Conservation (phyloP, 345 rosid genomes). For the Boechera retrofracta region DNA sequence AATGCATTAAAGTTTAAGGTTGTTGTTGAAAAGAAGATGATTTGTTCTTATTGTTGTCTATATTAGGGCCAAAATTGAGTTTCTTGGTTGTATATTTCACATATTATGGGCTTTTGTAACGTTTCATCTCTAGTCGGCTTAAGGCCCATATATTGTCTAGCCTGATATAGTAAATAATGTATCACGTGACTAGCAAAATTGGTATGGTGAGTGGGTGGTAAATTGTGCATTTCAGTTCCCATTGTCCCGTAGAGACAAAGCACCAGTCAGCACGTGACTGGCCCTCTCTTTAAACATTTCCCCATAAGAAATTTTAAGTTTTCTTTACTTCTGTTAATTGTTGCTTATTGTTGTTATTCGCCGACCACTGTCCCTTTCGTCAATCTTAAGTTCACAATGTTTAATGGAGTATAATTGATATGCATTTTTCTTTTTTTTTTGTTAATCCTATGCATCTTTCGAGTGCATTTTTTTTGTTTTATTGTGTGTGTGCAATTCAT, state of each 20-base stretch:
- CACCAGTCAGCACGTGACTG: conserved; percentile 28
- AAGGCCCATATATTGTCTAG: conserved; percentile 12
- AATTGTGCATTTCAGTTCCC: conserved; percentile 24
- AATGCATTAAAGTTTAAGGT: no score
- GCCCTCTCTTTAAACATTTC: not conserved
- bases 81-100: not conserved
- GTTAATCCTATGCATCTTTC: not conserved
- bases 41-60: no score
- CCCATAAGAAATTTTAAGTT: not conserved
- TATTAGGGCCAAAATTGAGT: not conserved
- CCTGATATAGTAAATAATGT: not conserved
- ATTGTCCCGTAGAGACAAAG: conserved; percentile 14
- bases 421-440: no score
- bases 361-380: conserved; percentile 21
- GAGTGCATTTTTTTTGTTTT: not conserved
- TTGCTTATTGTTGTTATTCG: not conserved
- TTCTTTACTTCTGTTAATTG: no score
- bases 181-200: conserved; percentile 31
- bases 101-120: conserved; percentile 1
- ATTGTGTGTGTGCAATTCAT: not conserved
- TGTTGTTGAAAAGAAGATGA: no score
- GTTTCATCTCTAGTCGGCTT: not conserved
- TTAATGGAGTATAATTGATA: no score
- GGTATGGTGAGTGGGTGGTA: conserved; percentile 21
- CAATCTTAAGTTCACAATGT: no score